Percentiles rank a stretch among this genome's conserved stretches.
phyloP scores from a whole-genome alignment of 2,329 filamentous ascomycete species.

The Colletotrichum kahawae region DNA sequence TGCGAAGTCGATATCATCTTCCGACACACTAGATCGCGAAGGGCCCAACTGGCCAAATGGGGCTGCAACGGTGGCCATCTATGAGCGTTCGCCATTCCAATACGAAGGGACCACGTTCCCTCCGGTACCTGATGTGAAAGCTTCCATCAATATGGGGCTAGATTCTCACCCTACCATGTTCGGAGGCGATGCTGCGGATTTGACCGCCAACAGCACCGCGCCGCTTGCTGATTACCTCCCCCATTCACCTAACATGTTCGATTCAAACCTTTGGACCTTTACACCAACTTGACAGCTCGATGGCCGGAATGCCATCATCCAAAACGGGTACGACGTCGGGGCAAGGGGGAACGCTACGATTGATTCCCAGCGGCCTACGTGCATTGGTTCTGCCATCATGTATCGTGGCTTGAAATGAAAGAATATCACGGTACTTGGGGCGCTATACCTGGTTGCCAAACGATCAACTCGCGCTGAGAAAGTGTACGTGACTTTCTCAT shows the following conservation, averaged over 20 bases:
- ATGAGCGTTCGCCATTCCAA: slow-evolving; percentile 54
- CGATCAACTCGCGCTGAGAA: no score
- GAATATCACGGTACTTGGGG: no score
- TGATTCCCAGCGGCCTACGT: slow-evolving; percentile 78
- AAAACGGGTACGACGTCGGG: slow-evolving; percentile 84
- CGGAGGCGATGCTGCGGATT: slow-evolving; percentile 59
- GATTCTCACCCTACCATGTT: slow-evolving; percentile 68
- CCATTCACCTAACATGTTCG: slow-evolving; percentile 78
- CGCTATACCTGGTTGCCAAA: no score
- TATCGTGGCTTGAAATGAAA: no score
- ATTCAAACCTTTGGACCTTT: slow-evolving; percentile 83
- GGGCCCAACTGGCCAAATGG: slow-evolving; percentile 62
- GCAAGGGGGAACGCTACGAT: slow-evolving; percentile 83
- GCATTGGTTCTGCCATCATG: no score
- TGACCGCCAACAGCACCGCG: slow-evolving; percentile 52
- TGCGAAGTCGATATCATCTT: slow-evolving; percentile 67
- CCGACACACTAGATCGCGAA: slow-evolving; percentile 53
- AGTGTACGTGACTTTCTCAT: no score
- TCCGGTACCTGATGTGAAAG: slow-evolving; percentile 56
- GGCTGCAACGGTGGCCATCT: slow-evolving; percentile 61
- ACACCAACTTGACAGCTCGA: slow-evolving; percentile 65
- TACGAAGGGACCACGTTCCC: slow-evolving; percentile 63
- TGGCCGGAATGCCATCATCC: slow-evolving; percentile 79
- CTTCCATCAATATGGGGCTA: slow-evolving; percentile 62
- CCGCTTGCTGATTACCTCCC: slow-evolving; percentile 89